Evolutionary conservation across 495 filamentous ascomycete genomes (phyloP), one percentile per base, ranked within the genome.

Genomic region (Penicillium canariense): DNA sequence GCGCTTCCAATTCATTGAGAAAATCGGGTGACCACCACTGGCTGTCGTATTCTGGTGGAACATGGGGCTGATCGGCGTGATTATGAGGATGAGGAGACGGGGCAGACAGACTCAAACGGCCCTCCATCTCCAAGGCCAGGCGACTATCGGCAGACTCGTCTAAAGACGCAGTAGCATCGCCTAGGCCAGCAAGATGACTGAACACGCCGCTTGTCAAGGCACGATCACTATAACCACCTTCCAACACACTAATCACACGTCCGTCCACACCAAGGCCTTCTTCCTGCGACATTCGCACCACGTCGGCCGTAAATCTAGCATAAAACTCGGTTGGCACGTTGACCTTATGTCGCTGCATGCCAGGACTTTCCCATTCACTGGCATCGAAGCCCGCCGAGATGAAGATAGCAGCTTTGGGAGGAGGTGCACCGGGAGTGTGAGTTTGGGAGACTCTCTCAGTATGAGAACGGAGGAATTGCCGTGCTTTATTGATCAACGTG

Each of bases 311-410:
- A 54, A 98, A 86, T 3, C 85, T 81, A 44, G 95, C 93, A 68
- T 97, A 98, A 67, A 98, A 98, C 27, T 91, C 91, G 6, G 93
- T 97, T 0, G 95, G 94, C 7, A 98, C 92, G 69, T 96, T 94
- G 52, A 95, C 90, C 47, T 86, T 84, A 70, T 98, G 94, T 45
- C 94, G 78, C 65, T 97, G 94, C 95, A 98, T 97, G 1, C 87
- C 89, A 3, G 77, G 67, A n/a, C 84, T 81, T 68, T 98, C 94
- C 83, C 88, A 92, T 65, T 97, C 89, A 62, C 91, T 96, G 4
- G 94, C 95, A 74, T 98, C 94, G 60, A 98, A 98, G 0, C 94
- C 94, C 1, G 94, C 93, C 28, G 91, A 96, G 27, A 98, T 70
- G 68, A 98, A 98, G 27, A 98, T 88, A 6, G 91, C 91, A 7